phyloP scores from a whole-genome alignment of 306 rosid genomes.

The Sicyos edulis region DNA sequence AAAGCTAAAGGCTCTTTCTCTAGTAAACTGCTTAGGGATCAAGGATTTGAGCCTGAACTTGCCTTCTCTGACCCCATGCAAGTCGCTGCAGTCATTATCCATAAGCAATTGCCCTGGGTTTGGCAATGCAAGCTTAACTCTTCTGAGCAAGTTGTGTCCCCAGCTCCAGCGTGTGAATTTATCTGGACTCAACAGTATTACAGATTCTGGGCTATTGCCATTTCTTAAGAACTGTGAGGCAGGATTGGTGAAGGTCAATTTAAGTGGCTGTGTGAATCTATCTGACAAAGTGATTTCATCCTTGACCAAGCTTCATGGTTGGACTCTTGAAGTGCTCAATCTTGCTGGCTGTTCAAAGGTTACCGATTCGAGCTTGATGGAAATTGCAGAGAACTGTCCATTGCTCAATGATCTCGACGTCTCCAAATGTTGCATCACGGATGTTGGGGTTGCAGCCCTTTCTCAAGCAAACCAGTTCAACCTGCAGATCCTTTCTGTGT shows the following conservation, averaged over 20 bases:
- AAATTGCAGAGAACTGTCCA: constrained; percentile 59
- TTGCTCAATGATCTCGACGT: constrained; percentile 67
- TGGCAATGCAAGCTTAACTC: constrained; percentile 52
- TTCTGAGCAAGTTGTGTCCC: constrained; percentile 70
- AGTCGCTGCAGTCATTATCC: constrained; percentile 53
- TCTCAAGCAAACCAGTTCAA: constrained; percentile 38
- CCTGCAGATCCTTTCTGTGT: constrained; percentile 65
- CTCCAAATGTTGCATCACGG: constrained; percentile 61
- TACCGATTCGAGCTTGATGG: constrained; percentile 54
- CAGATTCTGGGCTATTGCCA: constrained; percentile 62
- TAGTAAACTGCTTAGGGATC: constrained; percentile 74
- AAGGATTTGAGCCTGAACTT: constrained; percentile 46
- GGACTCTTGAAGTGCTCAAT: constrained; percentile 61
- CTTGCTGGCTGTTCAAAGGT: constrained; percentile 63
- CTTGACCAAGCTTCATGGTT: constrained; percentile 59
- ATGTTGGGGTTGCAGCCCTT: constrained; percentile 59
- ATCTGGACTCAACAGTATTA: constrained; percentile 57
- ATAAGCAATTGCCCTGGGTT: constrained; percentile 75
- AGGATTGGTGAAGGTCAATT: constrained; percentile 67
- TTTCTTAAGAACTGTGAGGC: constrained; percentile 51
- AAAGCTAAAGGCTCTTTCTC: constrained; percentile 59
- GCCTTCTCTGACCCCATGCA: constrained; percentile 39
- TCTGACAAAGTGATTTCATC: constrained; percentile 52
- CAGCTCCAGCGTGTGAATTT: constrained; percentile 58
- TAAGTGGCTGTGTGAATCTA: constrained; percentile 62